Base-by-base conservation (phyloP, 495 filamentous ascomycete species). In the Penicillium bovifimosum region DNA sequence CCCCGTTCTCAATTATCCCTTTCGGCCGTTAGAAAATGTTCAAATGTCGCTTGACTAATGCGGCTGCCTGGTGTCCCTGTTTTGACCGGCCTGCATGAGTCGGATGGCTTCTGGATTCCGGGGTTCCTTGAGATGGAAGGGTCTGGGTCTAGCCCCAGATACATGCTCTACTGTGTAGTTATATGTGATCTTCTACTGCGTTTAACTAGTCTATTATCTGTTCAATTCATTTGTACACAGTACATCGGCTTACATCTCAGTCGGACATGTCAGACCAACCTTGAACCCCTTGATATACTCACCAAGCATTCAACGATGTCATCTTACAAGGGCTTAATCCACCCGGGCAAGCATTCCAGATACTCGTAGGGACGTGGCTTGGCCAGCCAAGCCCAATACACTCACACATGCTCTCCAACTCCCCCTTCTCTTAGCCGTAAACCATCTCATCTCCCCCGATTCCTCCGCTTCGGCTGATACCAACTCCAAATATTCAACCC, bases 401-500 rank as follows among this genome's bases (percentile, higher is more conserved):
- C 9, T 5, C 48, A 34, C 48, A 9, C n/a, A 18, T 28, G 13
- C 9, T 3, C 11, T 24, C 20, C 20, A 4, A 4, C 20, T 24
- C 20, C 20, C 20, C 20, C 24, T 1, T 16, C 45, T 34, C 6
- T 17, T 8, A 17, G 2, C 43, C 9, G 13, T 5, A 40, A 27
- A 4, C 20, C 17, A 27, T 10, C 17, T 33, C 31, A 42, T 39
- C 28, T 40, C 29, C 40, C 32, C 24, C 54, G 45, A 40, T 42
- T 60, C 56, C 59, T 47, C 52, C 36, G 51, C 10, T 68, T 68
- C 36, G 70, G 67, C 59, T 75, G 72, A 59, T 73, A 75, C 72
- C 72, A 75, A 60, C 72, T 71, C 86, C 86, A 91, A 59, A 90
- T 86, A 72, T 91, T 91, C 82, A 91, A 77, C n/a, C 86, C 87